These are phyloP conservation scores for Phytophthora quininea DNA, from an alignment of 352 stramenopile genomes.

Conservation along the genomic window DNA sequence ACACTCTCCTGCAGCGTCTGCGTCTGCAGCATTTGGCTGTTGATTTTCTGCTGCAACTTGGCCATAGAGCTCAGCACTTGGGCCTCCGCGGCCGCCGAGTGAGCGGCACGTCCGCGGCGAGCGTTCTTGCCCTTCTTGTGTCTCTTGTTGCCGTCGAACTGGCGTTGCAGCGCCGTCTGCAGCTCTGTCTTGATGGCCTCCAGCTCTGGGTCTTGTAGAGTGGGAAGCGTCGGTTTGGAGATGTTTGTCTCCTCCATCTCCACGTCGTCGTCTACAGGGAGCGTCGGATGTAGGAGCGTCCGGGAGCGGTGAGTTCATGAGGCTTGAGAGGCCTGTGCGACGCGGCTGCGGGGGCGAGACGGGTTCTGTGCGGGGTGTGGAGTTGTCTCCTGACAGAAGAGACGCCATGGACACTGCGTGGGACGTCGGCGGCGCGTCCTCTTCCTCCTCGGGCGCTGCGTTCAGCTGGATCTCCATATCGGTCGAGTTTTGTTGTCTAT, in stretches of 20 bases:
- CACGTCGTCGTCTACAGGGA: slow-evolving; percentile 21
- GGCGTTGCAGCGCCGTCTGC: slow-evolving; percentile 40
- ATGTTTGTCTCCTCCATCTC: slow-evolving; percentile 19
- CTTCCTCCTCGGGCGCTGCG: slow-evolving; percentile 37
- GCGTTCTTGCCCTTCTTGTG: slow-evolving; percentile 71
- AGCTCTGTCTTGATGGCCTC: slow-evolving; percentile 50
- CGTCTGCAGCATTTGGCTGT: slow-evolving; percentile 33
- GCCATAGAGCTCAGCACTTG: slow-evolving; percentile 49
- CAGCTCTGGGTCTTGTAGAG: slow-evolving; percentile 47
- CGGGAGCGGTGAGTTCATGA: slow-evolving; percentile 69
- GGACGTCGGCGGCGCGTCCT: slow-evolving; percentile 12
- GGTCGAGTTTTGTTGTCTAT: neutral
- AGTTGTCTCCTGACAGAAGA: slow-evolving; percentile 46
- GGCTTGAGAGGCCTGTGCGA: slow-evolving; percentile 47
- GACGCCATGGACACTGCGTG: slow-evolving; percentile 45
- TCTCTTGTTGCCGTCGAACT: slow-evolving; percentile 49
- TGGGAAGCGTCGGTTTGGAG: slow-evolving; percentile 7
- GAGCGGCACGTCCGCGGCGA: slow-evolving; percentile 21
- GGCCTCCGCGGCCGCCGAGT: slow-evolving; percentile 6
- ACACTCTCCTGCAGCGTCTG: slow-evolving; percentile 47
- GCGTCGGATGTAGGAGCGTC: slow-evolving; percentile 16
- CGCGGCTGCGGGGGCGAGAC: slow-evolving; percentile 4
- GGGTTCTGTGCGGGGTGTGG: slow-evolving; percentile 13
- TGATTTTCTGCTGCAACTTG: slow-evolving; percentile 46
- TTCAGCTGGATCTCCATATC: slow-evolving; percentile 63